Conservation (phyloP, 208 protist genomes). For the Trypanosoma lewisi region DNA sequence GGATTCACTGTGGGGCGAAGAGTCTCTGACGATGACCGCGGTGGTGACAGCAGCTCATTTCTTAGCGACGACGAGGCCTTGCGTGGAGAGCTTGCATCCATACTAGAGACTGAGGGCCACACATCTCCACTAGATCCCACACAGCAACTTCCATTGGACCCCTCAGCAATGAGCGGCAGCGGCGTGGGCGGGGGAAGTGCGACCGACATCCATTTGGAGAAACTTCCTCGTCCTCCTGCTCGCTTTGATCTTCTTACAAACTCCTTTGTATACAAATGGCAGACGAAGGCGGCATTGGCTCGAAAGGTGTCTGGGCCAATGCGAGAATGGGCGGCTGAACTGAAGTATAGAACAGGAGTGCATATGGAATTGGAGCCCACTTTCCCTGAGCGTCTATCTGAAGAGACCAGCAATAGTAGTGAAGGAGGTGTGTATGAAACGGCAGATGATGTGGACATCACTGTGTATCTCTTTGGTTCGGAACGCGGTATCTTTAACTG, state of each 20-base stretch:
- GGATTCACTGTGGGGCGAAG: neutral
- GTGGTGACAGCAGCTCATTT: slow-evolving; percentile 28
- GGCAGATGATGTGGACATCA: slow-evolving; percentile 87
- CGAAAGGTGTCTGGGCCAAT: slow-evolving; percentile 86
- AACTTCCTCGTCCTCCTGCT: slow-evolving; percentile 64
- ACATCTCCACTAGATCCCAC: slow-evolving; percentile 5
- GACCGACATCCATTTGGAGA: slow-evolving; percentile 44
- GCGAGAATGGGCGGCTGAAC: slow-evolving; percentile 87
- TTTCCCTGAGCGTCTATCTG: slow-evolving; percentile 51
- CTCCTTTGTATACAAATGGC: slow-evolving; percentile 85
- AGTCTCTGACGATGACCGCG: slow-evolving; percentile 5
- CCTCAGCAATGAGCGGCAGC: neutral
- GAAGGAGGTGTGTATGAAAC: slow-evolving; percentile 54
- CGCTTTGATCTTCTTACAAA: slow-evolving; percentile 88
- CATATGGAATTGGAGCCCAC: slow-evolving; percentile 86
- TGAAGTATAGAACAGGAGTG: slow-evolving; percentile 89
- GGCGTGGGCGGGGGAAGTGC: neutral
- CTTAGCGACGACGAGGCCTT: slow-evolving; percentile 51
- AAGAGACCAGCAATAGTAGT: neutral
- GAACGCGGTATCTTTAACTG: slow-evolving; percentile 87
- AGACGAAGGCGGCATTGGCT: slow-evolving; percentile 72
- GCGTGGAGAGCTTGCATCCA: slow-evolving; percentile 58
- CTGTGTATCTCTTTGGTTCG: slow-evolving; percentile 87
- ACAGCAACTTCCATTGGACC: slow-evolving; percentile 7
- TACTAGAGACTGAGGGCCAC: slow-evolving; percentile 49